Evolutionary conservation across 768 basidiomycete species (phyloP).

Genomic region (Crassisporium funariophilum): DNA sequence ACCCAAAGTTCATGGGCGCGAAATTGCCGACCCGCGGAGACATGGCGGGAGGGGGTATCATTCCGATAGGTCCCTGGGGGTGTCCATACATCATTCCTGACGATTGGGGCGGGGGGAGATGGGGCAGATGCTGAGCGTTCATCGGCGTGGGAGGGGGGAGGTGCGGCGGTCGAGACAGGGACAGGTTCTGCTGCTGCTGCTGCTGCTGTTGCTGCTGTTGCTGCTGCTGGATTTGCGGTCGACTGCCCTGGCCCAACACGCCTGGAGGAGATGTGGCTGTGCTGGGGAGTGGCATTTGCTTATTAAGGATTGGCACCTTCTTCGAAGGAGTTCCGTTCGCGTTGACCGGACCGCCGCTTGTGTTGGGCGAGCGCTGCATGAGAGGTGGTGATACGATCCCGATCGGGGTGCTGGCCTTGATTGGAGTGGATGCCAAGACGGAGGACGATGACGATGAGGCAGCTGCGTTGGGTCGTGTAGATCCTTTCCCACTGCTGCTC

Average conservation of each 20-base stretch:
- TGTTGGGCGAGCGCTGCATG: slow-evolving; percentile 44
- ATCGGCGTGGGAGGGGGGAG: slow-evolving; percentile 47
- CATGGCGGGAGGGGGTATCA: slow-evolving; percentile 45
- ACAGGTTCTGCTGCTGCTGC: slow-evolving; percentile 38
- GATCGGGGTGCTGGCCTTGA: slow-evolving; percentile 34
- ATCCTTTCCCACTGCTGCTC: slow-evolving; percentile 35
- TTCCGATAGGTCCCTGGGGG: slow-evolving; percentile 26
- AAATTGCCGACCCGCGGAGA: slow-evolving; percentile 59
- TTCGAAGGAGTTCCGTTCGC: slow-evolving; percentile 36
- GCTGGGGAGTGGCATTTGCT: slow-evolving; percentile 21
- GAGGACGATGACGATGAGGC: slow-evolving; percentile 43
- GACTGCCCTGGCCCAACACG: slow-evolving; percentile 32
- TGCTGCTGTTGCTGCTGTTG: slow-evolving; percentile 42
- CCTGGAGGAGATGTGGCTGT: slow-evolving; percentile 17
- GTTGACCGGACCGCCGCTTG: slow-evolving; percentile 21
- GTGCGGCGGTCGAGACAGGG: slow-evolving; percentile 46
- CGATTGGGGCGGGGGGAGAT: slow-evolving; percentile 42
- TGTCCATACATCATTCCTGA: slow-evolving; percentile 48
- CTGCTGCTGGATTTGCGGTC: slow-evolving; percentile 34
- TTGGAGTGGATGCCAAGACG: slow-evolving; percentile 17
- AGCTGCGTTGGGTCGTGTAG: slow-evolving; percentile 48
- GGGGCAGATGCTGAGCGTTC: slow-evolving; percentile 41
- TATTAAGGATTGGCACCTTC: slow-evolving; percentile 61
- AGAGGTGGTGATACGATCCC: slow-evolving; percentile 45
- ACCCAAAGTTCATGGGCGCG: slow-evolving; percentile 55